These are phyloP conservation scores for Synchytrium microbalum DNA, from an alignment of 371 early-diverging fungal genomes.

Conservation along the genomic window DNA sequence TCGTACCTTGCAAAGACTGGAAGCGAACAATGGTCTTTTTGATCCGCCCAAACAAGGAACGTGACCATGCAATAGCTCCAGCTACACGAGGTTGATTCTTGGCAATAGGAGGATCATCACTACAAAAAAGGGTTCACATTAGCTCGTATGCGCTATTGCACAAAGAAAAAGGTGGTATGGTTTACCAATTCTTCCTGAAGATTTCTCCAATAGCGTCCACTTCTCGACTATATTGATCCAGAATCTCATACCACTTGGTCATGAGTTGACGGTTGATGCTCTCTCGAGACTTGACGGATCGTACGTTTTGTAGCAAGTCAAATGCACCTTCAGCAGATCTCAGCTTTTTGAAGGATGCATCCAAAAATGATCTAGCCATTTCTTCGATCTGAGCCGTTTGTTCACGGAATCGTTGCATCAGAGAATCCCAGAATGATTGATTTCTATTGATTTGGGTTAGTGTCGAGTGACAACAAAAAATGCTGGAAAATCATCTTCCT, in stretches of 20 bases:
- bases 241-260: conserved; percentile 54
- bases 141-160: background rate
- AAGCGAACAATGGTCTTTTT: conserved; percentile 52
- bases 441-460: conserved; percentile 17
- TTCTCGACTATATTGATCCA: conserved; percentile 49
- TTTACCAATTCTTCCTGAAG: conserved; percentile 36
- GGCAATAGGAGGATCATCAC: conserved; percentile 40
- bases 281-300: conserved; percentile 47
- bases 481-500: background rate
- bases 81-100: conserved; percentile 50
- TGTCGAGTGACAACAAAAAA: background rate
- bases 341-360: conserved; percentile 52
- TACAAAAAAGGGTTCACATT: conserved; percentile 5
- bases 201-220: conserved; percentile 52
- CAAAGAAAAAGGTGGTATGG: background rate
- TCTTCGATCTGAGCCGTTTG: conserved; percentile 55
- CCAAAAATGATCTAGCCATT: conserved; percentile 57
- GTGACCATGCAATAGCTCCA: conserved; percentile 49
- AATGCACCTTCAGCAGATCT: conserved; percentile 55
- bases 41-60: conserved; percentile 45
- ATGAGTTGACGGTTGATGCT: conserved; percentile 50
- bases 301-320: conserved; percentile 51
- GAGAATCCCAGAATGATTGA: conserved; percentile 43
- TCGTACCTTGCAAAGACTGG: conserved; percentile 45
- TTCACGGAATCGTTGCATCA: conserved; percentile 50